Evolutionary conservation across 1,139 yeast genomes (phyloP).

Genomic region (Protomyces inouyei): DNA sequence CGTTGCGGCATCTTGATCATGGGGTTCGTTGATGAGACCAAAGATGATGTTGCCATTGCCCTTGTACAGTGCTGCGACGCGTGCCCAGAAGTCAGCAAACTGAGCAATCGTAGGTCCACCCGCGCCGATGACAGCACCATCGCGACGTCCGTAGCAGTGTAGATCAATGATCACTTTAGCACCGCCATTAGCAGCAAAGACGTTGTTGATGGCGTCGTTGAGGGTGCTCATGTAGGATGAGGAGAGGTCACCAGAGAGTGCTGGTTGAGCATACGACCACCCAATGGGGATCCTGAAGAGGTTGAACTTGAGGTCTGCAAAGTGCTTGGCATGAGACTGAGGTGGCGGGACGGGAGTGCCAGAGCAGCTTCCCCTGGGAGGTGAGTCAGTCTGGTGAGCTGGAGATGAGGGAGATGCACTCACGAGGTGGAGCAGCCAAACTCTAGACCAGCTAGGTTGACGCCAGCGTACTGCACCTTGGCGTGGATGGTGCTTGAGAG

Average conservation of each 20-base stretch:
- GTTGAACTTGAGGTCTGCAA: background rate
- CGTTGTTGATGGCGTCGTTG: background rate
- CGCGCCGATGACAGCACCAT: background rate
- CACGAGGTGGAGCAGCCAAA: background rate
- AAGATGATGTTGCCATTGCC: background rate
- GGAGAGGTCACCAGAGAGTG: background rate
- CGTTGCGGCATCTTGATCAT: background rate
- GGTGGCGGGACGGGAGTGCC: background rate
- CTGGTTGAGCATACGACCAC: background rate
- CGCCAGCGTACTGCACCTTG: background rate
- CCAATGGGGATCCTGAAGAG: background rate
- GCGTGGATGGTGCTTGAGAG: background rate
- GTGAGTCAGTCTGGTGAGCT: background rate
- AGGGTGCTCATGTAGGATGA: background rate
- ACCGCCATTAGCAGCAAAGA: background rate
- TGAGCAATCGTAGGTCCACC: background rate
- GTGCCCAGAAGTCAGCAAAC: background rate
- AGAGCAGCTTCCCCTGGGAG: background rate
- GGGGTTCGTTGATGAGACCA: background rate
- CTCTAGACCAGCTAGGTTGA: background rate
- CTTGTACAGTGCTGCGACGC: background rate
- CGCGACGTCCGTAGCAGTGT: background rate
- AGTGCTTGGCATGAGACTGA: background rate
- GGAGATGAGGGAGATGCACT: background rate
- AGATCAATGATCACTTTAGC: background rate